Evolutionary conservation across 192 early-diverging fungal species (phyloP).

Genomic region (Geranomyces michiganensis): DNA sequence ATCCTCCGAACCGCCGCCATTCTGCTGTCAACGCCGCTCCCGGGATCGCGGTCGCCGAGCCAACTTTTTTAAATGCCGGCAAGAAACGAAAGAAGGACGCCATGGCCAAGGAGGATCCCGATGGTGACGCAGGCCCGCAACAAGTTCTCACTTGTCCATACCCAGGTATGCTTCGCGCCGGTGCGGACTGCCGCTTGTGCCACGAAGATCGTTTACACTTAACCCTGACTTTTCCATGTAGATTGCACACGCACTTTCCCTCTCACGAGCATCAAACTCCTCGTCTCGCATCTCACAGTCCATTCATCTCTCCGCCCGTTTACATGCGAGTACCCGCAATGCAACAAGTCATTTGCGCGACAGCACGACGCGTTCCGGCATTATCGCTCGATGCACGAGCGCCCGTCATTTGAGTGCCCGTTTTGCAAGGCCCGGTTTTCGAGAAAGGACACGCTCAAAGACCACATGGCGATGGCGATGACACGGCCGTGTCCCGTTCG

Average conservation of each 20-base stretch:
- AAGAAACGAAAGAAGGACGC: background rate
- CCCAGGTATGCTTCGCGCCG: conserved; percentile 5
- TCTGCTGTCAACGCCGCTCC: background rate
- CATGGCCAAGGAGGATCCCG: background rate
- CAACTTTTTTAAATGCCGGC: background rate
- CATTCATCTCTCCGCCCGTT: conserved; percentile 5
- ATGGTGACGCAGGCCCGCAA: background rate
- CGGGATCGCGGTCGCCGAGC: background rate
- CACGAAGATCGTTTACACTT: too few species aligned
- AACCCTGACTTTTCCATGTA: background rate
- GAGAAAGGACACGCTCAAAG: conserved; percentile 3
- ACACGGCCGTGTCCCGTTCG: conserved; percentile 2
- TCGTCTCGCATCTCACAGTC: conserved; percentile 17
- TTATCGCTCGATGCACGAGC: conserved; percentile 10
- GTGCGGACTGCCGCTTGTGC: too few species aligned
- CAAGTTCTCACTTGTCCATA: background rate
- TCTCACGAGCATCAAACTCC: conserved; percentile 8
- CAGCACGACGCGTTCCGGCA: conserved; percentile 18
- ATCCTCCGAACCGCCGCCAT: background rate
- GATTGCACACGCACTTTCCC: background rate
- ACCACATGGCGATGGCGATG: conserved; percentile 2
- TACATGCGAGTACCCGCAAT: background rate
- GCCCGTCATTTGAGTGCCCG: background rate
- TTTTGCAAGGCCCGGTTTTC: conserved; percentile 8
- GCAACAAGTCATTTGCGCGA: conserved; percentile 3